Evolutionary conservation across 2,329 filamentous ascomycete species (phyloP).

Genomic region (Phaeophleospora eucalypticola): DNA sequence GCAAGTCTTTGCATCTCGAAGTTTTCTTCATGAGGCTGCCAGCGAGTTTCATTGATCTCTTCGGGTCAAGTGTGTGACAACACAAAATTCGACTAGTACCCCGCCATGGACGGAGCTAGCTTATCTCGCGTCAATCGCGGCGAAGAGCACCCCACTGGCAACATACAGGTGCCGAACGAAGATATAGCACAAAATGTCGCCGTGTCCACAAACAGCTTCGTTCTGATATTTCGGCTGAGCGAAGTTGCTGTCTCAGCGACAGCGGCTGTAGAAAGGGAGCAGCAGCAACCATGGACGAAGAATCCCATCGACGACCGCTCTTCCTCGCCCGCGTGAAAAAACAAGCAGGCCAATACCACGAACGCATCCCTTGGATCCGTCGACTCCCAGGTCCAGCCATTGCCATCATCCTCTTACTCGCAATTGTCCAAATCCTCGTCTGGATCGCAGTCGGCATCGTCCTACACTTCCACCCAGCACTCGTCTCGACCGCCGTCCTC

Average conservation of each 20-base stretch:
- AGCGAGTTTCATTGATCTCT: too few species aligned
- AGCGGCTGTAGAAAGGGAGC: too few species aligned
- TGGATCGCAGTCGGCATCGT: conserved; percentile 58
- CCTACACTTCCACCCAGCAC: conserved; percentile 43
- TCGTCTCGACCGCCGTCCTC: conserved; percentile 76
- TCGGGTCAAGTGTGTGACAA: not conserved
- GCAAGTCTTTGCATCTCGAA: conserved; percentile 76
- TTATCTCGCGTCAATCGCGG: not conserved
- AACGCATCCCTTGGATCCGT: conserved; percentile 51
- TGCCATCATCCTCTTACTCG: conserved; percentile 53
- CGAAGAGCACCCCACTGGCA: conserved; percentile 1
- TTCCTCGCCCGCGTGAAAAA: conserved; percentile 16
- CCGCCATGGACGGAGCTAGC: not conserved
- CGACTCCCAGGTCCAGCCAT: conserved; percentile 55
- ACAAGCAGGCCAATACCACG: conserved; percentile 40
- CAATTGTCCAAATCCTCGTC: conserved; percentile 52
- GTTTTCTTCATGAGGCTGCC: conserved; percentile 3
- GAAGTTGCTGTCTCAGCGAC: too few species aligned
- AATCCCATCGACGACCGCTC: conserved; percentile 3
- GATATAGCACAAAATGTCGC: not conserved
- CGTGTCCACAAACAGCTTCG: too few species aligned
- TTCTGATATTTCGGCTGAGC: too few species aligned
- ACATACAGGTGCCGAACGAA: not conserved
- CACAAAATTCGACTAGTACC: not conserved
- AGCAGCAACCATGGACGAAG: conserved; percentile 17